Percentiles rank a stretch among this genome's conserved stretches.
Conservation (phyloP, 768 basidiomycete species). For the Cubamyces sp. region DNA sequence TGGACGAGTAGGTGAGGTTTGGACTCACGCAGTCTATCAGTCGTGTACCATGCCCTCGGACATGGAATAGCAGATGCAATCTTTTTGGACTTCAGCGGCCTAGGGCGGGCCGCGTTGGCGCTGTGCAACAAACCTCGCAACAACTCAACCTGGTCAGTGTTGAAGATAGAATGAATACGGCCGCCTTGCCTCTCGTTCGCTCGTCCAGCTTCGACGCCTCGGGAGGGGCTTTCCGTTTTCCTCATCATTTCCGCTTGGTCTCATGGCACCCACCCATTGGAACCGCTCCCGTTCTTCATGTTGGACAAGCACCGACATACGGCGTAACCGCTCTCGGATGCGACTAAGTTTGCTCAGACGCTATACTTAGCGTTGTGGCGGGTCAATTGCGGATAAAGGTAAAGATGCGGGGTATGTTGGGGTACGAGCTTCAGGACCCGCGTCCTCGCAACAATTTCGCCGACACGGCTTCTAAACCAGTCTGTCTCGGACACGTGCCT, state of each 20-base stretch:
- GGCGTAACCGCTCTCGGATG: neutral
- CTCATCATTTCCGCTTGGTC: constrained; percentile 13
- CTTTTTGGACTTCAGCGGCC: neutral
- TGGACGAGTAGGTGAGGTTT: constrained; percentile 3
- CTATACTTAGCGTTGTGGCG: constrained; percentile 1
- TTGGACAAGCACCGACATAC: neutral
- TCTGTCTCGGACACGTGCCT: constrained; percentile 4
- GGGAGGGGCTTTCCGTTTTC: neutral
- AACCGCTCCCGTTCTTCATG: neutral
- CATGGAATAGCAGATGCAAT: neutral
- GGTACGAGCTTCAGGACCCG: neutral
- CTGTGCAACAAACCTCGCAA: neutral
- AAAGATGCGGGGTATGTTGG: neutral
- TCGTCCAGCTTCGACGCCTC: neutral
- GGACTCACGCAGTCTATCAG: neutral
- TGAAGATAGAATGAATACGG: neutral
- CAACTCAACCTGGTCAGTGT: neutral
- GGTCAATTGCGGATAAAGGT: constrained; percentile 10
- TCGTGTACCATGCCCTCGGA: constrained; percentile 12
- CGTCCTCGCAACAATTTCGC: constrained; percentile 8
- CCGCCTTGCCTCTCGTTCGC: neutral
- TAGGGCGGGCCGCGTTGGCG: neutral
- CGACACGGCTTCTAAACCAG: neutral
- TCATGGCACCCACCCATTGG: neutral
- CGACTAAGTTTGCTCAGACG: neutral